These are phyloP conservation scores for Abrus pulchellus DNA, from an alignment of 306 rosid species.

Conservation along the genomic window DNA sequence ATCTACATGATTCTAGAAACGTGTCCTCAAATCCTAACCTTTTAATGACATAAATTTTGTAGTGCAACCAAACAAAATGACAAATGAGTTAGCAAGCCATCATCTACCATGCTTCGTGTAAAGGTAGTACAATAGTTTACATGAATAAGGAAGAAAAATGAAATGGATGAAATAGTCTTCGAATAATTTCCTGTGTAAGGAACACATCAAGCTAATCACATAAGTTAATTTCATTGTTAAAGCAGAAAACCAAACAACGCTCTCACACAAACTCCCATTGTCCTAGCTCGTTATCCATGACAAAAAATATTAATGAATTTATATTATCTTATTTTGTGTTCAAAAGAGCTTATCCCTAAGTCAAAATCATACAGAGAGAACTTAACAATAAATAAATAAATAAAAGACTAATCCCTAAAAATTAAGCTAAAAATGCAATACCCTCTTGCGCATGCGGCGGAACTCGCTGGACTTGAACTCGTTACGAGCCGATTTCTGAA, in stretches of 20 bases:
- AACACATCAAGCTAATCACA: background rate
- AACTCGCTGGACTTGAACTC: slow-evolving; percentile 92
- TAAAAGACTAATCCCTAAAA: background rate
- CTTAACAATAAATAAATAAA: background rate
- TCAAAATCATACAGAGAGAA: background rate
- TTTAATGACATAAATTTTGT: background rate
- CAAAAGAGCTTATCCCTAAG: background rate
- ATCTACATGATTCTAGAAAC: slow-evolving; percentile 7
- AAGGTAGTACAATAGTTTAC: slow-evolving; percentile 1
- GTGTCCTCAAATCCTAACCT: background rate
- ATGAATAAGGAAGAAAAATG: background rate
- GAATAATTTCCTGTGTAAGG: background rate
- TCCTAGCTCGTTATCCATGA: too few relatives aligned
- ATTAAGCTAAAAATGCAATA: slow-evolving; percentile 30
- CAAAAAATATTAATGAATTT: background rate
- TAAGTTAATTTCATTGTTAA: background rate
- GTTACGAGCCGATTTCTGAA: slow-evolving; percentile 80
- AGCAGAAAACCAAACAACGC: slow-evolving; percentile 34
- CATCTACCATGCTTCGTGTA: background rate
- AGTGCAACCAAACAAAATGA: slow-evolving; percentile 16
- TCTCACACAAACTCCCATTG: background rate
- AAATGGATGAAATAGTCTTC: background rate
- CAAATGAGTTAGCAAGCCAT: slow-evolving; percentile 24
- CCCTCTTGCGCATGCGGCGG: slow-evolving; percentile 89
- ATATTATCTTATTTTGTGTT: background rate